Conservation (phyloP, 1,284 basidiomycete genomes). For the Singerocomus rubriflavus region DNA sequence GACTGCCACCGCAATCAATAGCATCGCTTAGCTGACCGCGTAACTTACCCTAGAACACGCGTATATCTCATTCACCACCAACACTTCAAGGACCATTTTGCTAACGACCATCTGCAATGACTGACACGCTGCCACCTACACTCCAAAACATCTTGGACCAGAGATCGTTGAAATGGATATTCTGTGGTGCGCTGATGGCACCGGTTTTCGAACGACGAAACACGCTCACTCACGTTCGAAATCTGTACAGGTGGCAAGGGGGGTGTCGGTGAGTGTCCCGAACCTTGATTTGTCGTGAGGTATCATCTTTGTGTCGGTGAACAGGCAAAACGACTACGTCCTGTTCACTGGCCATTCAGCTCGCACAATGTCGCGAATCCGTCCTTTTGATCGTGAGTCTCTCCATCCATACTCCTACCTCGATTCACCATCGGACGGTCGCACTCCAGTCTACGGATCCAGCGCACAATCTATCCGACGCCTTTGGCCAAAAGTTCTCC, state of each 20-base stretch:
- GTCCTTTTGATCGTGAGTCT: slow-evolving; percentile 87
- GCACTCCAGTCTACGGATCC: slow-evolving; percentile 90
- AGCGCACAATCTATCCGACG: slow-evolving; percentile 98
- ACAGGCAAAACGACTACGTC: slow-evolving; percentile 94
- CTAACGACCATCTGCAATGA: slow-evolving; percentile 33
- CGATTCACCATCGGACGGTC: not conserved
- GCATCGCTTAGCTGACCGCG: slow-evolving; percentile 12
- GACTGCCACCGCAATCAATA: slow-evolving; percentile 6
- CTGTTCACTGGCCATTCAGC: slow-evolving; percentile 92
- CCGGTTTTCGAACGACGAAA: not conserved
- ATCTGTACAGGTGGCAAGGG: slow-evolving; percentile 79
- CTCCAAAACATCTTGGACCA: slow-evolving; percentile 91
- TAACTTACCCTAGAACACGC: slow-evolving; percentile 17
- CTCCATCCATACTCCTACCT: not conserved
- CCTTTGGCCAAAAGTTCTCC: slow-evolving; percentile 98
- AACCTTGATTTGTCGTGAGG: not conserved
- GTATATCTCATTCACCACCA: slow-evolving; percentile 14
- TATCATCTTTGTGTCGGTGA: slow-evolving; percentile 2
- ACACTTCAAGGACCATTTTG: not conserved
- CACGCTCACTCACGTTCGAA: slow-evolving; percentile 11
- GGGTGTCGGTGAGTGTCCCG: slow-evolving; percentile 73
- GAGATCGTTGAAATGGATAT: slow-evolving; percentile 90
- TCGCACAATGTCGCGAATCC: slow-evolving; percentile 83
- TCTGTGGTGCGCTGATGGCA: slow-evolving; percentile 68
- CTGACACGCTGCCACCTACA: slow-evolving; percentile 69